These are phyloP conservation scores for Eremomyces bilateralis DNA, from an alignment of 495 filamentous ascomycete species.

Conservation along the genomic window DNA sequence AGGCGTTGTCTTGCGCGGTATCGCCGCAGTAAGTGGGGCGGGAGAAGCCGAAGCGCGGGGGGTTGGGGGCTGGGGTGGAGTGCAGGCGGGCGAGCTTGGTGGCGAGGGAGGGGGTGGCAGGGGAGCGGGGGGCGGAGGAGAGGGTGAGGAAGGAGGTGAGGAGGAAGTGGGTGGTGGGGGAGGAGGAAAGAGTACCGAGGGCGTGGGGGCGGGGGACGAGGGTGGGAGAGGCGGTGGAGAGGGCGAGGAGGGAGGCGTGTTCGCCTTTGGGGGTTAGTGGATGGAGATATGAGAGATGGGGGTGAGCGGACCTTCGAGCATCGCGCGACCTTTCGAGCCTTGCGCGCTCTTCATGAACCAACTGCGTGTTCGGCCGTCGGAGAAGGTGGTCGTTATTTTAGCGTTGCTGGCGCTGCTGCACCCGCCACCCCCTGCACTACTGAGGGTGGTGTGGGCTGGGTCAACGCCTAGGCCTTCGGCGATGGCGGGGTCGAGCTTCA, in stretches of 20 bases:
- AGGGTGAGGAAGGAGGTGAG: conserved; percentile 67
- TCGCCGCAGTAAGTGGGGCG: conserved; percentile 70
- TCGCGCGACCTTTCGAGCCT: conserved; percentile 39
- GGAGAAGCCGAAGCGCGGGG: conserved; percentile 60
- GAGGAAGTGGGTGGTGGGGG: conserved; percentile 38
- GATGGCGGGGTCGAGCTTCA: conserved; percentile 23
- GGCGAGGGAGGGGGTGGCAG: conserved; percentile 32
- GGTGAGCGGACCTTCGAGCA: conserved; percentile 35
- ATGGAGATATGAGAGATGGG: not conserved
- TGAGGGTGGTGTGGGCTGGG: conserved; percentile 29
- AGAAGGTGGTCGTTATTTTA: conserved; percentile 34
- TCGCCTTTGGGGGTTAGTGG: conserved; percentile 31
- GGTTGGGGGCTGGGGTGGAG: conserved; percentile 46
- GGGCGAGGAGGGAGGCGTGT: conserved; percentile 61
- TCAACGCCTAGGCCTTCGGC: conserved; percentile 40
- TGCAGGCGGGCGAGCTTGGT: conserved; percentile 61
- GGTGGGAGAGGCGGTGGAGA: conserved; percentile 44
- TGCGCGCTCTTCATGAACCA: conserved; percentile 70
- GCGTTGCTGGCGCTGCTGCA: conserved; percentile 45
- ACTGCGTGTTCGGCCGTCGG: conserved; percentile 29
- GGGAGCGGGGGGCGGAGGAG: conserved; percentile 10
- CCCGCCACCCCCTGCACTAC: conserved; percentile 44
- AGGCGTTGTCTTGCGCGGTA: conserved; percentile 58
- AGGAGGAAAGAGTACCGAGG: conserved; percentile 36
- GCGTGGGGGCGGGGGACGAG: conserved; percentile 55